A percentile compares a stretch with the other conserved stretches of the same genome.
Evolutionary conservation across 169 alveolate species (phyloP).

Genomic region (Plasmodium reichenowi): DNA sequence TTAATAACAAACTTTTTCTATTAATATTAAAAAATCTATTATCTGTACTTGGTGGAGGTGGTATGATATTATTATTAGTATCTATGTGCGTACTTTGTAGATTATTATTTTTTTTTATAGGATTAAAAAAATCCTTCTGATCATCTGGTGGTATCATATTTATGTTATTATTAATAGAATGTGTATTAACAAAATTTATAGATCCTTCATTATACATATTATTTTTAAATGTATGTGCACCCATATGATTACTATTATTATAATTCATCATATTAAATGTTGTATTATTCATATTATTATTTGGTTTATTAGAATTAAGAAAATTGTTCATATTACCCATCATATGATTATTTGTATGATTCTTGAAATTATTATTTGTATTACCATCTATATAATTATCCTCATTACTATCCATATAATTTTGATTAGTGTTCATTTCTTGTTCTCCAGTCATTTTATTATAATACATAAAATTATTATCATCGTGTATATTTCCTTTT

Average conservation of each 20-base stretch:
- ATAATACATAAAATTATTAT: not conserved
- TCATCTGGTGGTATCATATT: conserved; percentile 4
- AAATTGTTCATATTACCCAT: conserved; percentile 6
- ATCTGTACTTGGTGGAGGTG: conserved; percentile 69
- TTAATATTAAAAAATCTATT: conserved; percentile 9
- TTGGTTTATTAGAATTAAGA: not conserved
- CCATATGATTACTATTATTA: not conserved
- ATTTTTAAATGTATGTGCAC: not conserved
- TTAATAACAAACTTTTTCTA: conserved; percentile 9
- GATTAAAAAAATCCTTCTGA: conserved; percentile 12
- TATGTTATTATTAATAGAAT: not conserved
- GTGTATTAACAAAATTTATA: not conserved
- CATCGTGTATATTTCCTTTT: not conserved
- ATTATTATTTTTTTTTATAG: conserved; percentile 6
- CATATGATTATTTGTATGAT: not conserved
- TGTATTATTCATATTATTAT: not conserved
- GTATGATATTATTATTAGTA: conserved; percentile 2
- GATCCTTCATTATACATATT: conserved; percentile 9
- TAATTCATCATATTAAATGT: not conserved
- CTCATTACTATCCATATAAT: conserved; percentile 1
- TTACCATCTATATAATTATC: not conserved
- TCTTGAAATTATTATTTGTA: not conserved
- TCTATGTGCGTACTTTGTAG: conserved; percentile 11
- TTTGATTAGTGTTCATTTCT: not conserved
- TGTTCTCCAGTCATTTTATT: not conserved